Base-by-base conservation (phyloP, 768 basidiomycete genomes). In the Naganishia randhawae region DNA sequence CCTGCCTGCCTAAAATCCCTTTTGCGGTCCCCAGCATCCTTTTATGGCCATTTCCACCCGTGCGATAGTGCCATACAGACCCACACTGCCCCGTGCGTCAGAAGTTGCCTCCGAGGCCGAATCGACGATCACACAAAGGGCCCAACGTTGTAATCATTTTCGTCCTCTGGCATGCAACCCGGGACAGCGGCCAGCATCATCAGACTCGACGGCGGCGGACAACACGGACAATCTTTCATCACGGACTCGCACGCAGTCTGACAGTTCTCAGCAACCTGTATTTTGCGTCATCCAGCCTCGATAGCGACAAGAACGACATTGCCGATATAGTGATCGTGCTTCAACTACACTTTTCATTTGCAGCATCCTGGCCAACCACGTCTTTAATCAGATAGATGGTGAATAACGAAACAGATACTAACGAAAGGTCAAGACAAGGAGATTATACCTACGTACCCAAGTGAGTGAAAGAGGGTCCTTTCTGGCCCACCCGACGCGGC, bases 401-500 rank as follows among this genome's bases (percentile, higher is more conserved):
- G 35, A 41, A 39, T 41, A 41, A 39, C 57, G 57, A 61, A 25
- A 42, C 57, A 8, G 57, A 61, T 8, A 25, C 10, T 25, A 61
- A 39, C 37, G 39, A 61, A 8, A 37, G 57, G 57, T 61, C 57
- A 41, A 61, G 57, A 61, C n/a, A 35, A 61, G 37, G 57, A 61
- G 57, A 61, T 42, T 61, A 61, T 61, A 61, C 57, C 37, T 39
- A 25, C 29, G 39, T 61, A 22, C 57, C 57, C 37, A 29, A n/a
- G 57, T 61, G 39, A 42, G 57, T 61, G 19, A 14, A 3, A 37
- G 11, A 37, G 33, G 45, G 14, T 22, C n/a, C 25, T 13, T 22
- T 48, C n/a, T 48, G 19, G 17, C 5, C 57, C 19, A 41, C n/a
- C 25, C 8, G 19, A 22, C 7, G 37, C 37, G 33, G 9, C 2